phyloP scores from a whole-genome alignment of 441 rosid species.

The Theobroma grandiflorum region DNA sequence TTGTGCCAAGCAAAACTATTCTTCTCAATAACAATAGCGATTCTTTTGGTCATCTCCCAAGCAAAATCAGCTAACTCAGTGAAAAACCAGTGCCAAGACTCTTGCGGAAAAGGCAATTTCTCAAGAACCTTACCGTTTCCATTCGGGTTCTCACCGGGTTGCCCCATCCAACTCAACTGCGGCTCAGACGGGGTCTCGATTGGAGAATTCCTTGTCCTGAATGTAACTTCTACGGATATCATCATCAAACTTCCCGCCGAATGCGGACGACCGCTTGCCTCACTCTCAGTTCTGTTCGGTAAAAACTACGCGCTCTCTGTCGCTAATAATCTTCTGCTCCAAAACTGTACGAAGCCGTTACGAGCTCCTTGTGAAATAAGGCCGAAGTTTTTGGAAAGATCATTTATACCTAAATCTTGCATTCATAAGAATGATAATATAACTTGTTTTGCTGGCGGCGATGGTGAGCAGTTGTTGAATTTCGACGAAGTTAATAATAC shows the following conservation, averaged over 20 bases:
- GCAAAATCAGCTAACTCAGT: slow-evolving; percentile 30
- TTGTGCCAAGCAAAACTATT: slow-evolving; percentile 25
- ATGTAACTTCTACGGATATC: slow-evolving; percentile 54
- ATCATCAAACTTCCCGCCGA: slow-evolving; percentile 45
- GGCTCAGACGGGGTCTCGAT: slow-evolving; percentile 30
- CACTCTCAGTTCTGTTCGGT: slow-evolving; percentile 42
- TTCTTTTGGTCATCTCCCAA: slow-evolving; percentile 19
- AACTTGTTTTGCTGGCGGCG: slow-evolving; percentile 42
- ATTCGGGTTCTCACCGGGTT: slow-evolving; percentile 63
- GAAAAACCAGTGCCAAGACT: slow-evolving; percentile 18
- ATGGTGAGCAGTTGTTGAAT: slow-evolving; percentile 36
- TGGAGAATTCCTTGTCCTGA: slow-evolving; percentile 52
- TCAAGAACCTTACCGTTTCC: slow-evolving; percentile 51
- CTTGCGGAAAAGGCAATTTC: slow-evolving; percentile 45
- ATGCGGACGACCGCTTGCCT: slow-evolving; percentile 57
- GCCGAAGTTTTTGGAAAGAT: slow-evolving; percentile 22
- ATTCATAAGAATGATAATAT: slow-evolving; percentile 32
- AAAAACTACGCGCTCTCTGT: slow-evolving; percentile 43
- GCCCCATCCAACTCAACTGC: slow-evolving; percentile 58
- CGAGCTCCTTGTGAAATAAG: slow-evolving; percentile 40
- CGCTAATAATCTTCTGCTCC: slow-evolving; percentile 59
- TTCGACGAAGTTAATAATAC: slow-evolving; percentile 26
- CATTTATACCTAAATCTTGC: slow-evolving; percentile 36
- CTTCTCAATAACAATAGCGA: slow-evolving; percentile 10
- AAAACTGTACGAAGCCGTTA: slow-evolving; percentile 37